A percentile compares a stretch with the other conserved stretches of the same genome.
Evolutionary conservation across 208 protist species (phyloP).

Genomic region (Acanthamoeba royreba): DNA sequence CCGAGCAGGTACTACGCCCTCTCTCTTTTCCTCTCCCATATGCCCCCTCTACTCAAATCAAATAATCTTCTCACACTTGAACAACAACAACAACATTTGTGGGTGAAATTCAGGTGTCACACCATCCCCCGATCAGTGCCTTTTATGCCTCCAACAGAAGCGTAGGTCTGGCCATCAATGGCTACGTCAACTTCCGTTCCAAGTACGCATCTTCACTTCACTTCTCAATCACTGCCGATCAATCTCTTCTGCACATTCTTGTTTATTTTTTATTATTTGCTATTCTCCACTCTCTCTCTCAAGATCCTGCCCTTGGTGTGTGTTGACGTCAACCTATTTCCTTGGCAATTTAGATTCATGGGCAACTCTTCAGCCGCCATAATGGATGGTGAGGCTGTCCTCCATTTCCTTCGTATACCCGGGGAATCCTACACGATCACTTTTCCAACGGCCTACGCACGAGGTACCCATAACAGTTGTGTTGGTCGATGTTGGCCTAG

Average conservation of each 20-base stretch:
- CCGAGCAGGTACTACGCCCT: background rate
- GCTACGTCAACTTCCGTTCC: conserved; percentile 56
- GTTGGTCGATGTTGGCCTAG: background rate
- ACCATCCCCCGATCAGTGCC: conserved; percentile 86
- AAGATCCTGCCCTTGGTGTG: background rate
- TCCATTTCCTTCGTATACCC: conserved; percentile 43
- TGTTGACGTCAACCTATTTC: too few relatives aligned
- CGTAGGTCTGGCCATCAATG: conserved; percentile 68
- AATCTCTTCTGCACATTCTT: too few relatives aligned
- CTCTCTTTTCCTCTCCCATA: background rate
- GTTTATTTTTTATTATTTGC: background rate
- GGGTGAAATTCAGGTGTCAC: conserved; percentile 83
- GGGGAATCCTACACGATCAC: conserved; percentile 79
- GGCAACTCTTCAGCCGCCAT: conserved; percentile 75
- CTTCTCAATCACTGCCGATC: too few relatives aligned
- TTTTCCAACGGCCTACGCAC: conserved; percentile 73
- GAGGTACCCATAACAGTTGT: conserved; percentile 66
- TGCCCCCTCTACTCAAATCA: background rate
- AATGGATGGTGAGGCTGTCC: conserved; percentile 53
- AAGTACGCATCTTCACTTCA: conserved; percentile 46
- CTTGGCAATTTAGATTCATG: conserved; percentile 58
- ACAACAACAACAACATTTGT: conserved; percentile 55
- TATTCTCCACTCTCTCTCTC: background rate
- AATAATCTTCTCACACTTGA: background rate
- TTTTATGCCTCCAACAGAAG: conserved; percentile 79